Evolutionary conservation across 768 basidiomycete species (phyloP).

Genomic region (Lactifluus piperatus): DNA sequence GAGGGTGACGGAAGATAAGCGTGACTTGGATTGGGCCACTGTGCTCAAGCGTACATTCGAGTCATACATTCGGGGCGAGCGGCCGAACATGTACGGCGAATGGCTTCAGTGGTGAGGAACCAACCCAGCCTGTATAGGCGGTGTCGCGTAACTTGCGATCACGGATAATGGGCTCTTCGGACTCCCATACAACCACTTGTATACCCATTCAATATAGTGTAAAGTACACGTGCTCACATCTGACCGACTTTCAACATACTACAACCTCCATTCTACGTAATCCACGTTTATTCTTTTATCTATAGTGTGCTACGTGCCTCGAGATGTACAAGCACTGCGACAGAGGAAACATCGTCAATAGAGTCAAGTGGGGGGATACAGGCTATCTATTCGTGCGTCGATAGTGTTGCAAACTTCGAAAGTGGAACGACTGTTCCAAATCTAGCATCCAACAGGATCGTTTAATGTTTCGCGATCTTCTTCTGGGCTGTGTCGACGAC

Average conservation of each 20-base stretch:
- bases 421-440: not conserved
- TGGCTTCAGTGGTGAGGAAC: conserved; percentile 39
- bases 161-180: not conserved
- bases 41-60: conserved; percentile 96
- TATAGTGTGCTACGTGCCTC: conserved; percentile 5
- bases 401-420: not conserved
- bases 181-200: conserved; percentile 3
- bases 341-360: conserved; percentile 1
- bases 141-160: conserved; percentile 3
- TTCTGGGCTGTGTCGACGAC: conserved; percentile 62
- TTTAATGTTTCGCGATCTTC: conserved; percentile 24
- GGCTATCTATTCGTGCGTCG: not conserved
- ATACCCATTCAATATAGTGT: conserved; percentile 16
- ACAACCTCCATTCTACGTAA: conserved; percentile 12
- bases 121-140: not conserved
- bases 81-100: conserved; percentile 95
- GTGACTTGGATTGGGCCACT: conserved; percentile 86
- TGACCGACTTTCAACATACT: conserved; percentile 12
- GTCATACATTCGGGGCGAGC: conserved; percentile 81
- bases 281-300: conserved; percentile 12
- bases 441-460: not conserved
- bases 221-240: conserved; percentile 20
- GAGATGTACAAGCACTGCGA: conserved; percentile 7
- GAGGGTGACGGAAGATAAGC: conserved; percentile 51
- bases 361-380: not conserved